These are phyloP conservation scores for Naganishia vaughanmartiniae DNA, from an alignment of 768 basidiomycete species.

Conservation along the genomic window DNA sequence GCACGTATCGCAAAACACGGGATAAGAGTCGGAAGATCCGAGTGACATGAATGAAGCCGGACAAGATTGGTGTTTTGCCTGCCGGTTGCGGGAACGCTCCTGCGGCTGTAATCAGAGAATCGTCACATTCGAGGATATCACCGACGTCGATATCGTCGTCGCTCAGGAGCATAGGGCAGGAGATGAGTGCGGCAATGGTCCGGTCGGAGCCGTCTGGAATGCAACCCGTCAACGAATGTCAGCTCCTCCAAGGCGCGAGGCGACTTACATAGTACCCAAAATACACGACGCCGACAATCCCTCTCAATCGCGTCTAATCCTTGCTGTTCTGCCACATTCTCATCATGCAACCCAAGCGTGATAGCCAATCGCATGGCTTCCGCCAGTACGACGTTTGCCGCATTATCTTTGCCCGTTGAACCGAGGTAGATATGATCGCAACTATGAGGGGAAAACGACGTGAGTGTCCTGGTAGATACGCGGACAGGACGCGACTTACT, in stretches of 20 bases:
- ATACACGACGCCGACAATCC: constrained; percentile 38
- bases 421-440: constrained; percentile 41
- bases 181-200: constrained; percentile 34
- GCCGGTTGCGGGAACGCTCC: constrained; percentile 41
- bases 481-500: constrained; percentile 26
- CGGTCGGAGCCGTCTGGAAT: constrained; percentile 39
- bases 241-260: background rate
- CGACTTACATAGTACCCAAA: constrained; percentile 40
- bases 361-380: constrained; percentile 36
- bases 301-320: constrained; percentile 31
- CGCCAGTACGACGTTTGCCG: constrained; percentile 34
- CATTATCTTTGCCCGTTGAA: constrained; percentile 33
- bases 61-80: constrained; percentile 40
- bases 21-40: constrained; percentile 37
- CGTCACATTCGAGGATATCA: constrained; percentile 44
- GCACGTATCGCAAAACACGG: constrained; percentile 36
- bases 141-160: constrained; percentile 36
- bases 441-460: constrained; percentile 14
- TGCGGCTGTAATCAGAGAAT: constrained; percentile 43
- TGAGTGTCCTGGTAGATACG: background rate
- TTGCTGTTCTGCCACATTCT: constrained; percentile 27
- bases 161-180: constrained; percentile 33
- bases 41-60: constrained; percentile 47
- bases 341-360: constrained; percentile 36
- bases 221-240: background rate